A percentile compares a stretch with the other conserved stretches of the same genome.
Conservation (phyloP, 768 basidiomycete species). For the Psilocybe cyanescens region DNA sequence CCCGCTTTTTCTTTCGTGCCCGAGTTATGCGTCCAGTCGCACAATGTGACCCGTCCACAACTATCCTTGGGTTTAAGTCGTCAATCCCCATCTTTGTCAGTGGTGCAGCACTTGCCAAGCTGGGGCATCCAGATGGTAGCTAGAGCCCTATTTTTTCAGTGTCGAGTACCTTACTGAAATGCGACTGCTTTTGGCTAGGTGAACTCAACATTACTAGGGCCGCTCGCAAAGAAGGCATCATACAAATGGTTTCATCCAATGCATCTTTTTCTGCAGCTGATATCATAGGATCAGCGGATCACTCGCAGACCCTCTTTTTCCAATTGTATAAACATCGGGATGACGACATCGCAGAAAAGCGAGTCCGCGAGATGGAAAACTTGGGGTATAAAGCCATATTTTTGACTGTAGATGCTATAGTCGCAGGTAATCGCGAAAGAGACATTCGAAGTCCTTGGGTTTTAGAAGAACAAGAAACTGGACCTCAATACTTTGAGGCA, state of each 20-base stretch:
- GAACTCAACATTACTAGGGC: constrained; percentile 83
- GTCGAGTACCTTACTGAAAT: not conserved
- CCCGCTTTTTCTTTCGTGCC: constrained; percentile 85
- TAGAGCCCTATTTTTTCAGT: not conserved
- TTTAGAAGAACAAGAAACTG: constrained; percentile 59
- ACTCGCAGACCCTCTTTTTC: constrained; percentile 72
- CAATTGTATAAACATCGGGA: constrained; percentile 86
- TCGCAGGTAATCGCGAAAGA: constrained; percentile 78
- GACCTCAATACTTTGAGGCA: constrained; percentile 27
- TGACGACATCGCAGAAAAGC: constrained; percentile 64
- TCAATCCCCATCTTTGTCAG: constrained; percentile 84
- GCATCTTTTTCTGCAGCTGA: constrained; percentile 68
- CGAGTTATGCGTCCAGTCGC: constrained; percentile 76
- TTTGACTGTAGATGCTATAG: constrained; percentile 90
- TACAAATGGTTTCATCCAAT: constrained; percentile 87
- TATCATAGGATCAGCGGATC: constrained; percentile 59
- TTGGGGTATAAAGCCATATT: constrained; percentile 89
- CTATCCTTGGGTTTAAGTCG: constrained; percentile 70
- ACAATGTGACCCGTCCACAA: constrained; percentile 69
- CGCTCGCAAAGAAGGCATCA: constrained; percentile 64
- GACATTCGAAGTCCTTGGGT: constrained; percentile 68
- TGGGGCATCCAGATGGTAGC: constrained; percentile 82
- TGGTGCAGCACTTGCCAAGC: constrained; percentile 81
- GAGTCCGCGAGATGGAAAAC: constrained; percentile 70
- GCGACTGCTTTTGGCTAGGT: constrained; percentile 42